A percentile compares a stretch with the other conserved stretches of the same genome.
Conservation (phyloP, 495 filamentous ascomycete genomes). For the Neurospora cerealis region DNA sequence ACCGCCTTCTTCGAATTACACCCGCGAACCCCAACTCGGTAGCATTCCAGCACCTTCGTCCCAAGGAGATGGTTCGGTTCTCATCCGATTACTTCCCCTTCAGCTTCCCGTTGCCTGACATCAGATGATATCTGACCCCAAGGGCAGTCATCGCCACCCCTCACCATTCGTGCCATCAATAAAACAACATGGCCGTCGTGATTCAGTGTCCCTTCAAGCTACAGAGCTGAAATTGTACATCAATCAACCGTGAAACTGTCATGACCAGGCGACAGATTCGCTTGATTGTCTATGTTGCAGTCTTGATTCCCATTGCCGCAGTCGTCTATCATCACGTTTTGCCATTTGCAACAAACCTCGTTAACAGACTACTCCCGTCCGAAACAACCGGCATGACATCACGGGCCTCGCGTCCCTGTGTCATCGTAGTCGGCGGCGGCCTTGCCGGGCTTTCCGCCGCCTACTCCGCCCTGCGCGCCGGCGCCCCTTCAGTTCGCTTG, state of each 20-base stretch:
- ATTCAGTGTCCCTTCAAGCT: neutral
- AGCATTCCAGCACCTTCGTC: neutral
- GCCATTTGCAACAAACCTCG: neutral
- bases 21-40: neutral
- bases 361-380: neutral
- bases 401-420: conserved; percentile 7
- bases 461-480: conserved; percentile 34
- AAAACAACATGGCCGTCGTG: neutral
- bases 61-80: neutral
- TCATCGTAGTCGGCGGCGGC: conserved; percentile 43
- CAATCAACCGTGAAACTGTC: neutral
- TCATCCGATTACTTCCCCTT: neutral
- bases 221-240: neutral
- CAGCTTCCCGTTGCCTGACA: neutral
- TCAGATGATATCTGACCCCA: neutral
- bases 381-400: neutral
- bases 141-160: neutral
- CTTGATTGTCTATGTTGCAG: conserved; percentile 4
- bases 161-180: neutral
- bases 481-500: conserved; percentile 33
- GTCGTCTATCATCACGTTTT: conserved; percentile 7
- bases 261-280: conserved; percentile 8
- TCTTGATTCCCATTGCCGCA: conserved; percentile 10
- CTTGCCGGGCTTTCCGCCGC: conserved; percentile 43
- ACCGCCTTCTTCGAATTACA: neutral